Base-by-base conservation (phyloP, 1,284 basidiomycete genomes). In the Cryptococcus amylolentus region DNA sequence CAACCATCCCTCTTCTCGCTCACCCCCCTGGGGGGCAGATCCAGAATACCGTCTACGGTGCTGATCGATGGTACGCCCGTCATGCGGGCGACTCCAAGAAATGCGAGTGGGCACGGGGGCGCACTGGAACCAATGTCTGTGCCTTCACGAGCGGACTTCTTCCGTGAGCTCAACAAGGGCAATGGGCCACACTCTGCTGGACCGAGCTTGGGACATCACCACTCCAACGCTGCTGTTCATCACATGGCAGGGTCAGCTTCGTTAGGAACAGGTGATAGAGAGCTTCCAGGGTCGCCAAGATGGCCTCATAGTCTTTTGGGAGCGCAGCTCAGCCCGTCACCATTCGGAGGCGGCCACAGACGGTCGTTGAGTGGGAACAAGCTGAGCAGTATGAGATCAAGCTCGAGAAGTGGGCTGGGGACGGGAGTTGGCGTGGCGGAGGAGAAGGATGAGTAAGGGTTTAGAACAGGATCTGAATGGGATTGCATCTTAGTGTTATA, bases 1-100 rank as follows among this genome's bases (percentile, higher is more conserved):
- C 62, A 64, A 55, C 67, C 66, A 8, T 70, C 66, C 23, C 52
- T 76, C 44, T 76, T 76, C 63, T 66, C 69, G 0, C 62, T 73
- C 23, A 73, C 73, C 9, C 71, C 73, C 1, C 54, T 73, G n/a
- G 63, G 68, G 18, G 69, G 67, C 16, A 59, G 70, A 40, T 66
- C 67, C 14, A 53, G 72, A n/a, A 62, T 70, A 13, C 51, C 67
- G 1, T 65, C 66, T 14, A 60, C 49, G 27, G 61, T 63, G 52
- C 57, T 71, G 38, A 51, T 63, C 0, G 64, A 62, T 5, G 61
- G 59, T 12, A 64, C 64, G 4, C 58, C 63, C 3, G 44, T 42
- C 41, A 45, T 56, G 1, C 52, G 60, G 27, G 61, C 60, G 4
- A 66, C 64, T 43, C 54, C 56, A 16, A 53, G 57, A 23, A 65